Base-by-base conservation (phyloP, 306 rosid genomes). In the Corylus avellana region DNA sequence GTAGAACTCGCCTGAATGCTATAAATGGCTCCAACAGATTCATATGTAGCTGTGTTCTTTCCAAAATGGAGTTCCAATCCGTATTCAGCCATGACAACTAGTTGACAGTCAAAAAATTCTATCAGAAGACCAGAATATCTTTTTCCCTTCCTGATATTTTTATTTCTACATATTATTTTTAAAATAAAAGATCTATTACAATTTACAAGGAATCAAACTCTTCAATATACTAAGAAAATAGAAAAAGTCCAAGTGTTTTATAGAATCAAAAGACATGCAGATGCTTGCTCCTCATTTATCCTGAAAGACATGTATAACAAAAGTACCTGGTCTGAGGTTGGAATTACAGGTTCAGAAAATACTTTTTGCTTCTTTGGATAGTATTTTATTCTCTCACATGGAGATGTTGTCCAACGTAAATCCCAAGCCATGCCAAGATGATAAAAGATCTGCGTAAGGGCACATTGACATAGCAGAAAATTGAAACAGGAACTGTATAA, bases 391-490 rank as follows among this genome's bases (percentile, higher is more conserved):
- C 82, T 79, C 54, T 79, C 87, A 79, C 63, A 75, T 70, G 74
- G 74, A 84, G 79, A 75, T 54, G 82, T 77, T 63, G 85, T 81
- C 98, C 97, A 94, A 73, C 93, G 97, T 81, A 94, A 81, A 82
- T 90, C 91, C 98, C 98, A 92, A 63, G 97, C 91, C 87, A 87
- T 81, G 72, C 94, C 94, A 70, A 94, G 88, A 90, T 94, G 98
- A 86, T 88, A 81, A 84, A 92, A 91, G 80, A 94, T 89, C 98
- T 94, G 87, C 75, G 9, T 56, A 47, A 25, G 72, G 74, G 50
- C 20, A 66, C 68, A 73, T 73, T 49, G 50, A 61, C 64, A 74
- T 22, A 72, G 16, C 71, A 83, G 72, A 85, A 71, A 53, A 39
- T 72, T 46, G 22, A 55, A 72, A 81, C 32, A 1, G 46, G 50